phyloP scores from a whole-genome alignment of 2,329 filamentous ascomycete species.

The Ceratocystis destructans region DNA sequence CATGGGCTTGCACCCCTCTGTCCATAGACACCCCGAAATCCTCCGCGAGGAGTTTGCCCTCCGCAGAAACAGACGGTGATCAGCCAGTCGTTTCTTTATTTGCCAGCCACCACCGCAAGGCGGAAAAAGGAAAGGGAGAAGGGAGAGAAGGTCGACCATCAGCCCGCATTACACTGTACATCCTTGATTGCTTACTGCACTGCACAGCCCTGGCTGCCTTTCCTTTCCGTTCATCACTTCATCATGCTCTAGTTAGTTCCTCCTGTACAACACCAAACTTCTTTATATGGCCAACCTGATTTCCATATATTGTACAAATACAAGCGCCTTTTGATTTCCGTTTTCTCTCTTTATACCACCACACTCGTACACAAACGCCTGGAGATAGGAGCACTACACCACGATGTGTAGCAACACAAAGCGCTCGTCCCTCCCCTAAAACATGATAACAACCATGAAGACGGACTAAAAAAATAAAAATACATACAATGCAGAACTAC shows the following conservation, averaged over 20 bases:
- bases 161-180: not conserved
- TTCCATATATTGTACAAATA: slow-evolving; percentile 25
- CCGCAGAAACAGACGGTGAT: slow-evolving; percentile 12
- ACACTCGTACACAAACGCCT: not conserved
- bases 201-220: not conserved
- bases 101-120: not conserved
- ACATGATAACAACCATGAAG: not conserved
- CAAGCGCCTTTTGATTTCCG: slow-evolving; percentile 21
- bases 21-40: slow-evolving; percentile 78
- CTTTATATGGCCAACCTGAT: slow-evolving; percentile 13
- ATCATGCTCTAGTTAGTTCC: not conserved
- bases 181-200: not conserved
- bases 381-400: not conserved
- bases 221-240: not conserved
- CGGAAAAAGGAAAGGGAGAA: too few species aligned
- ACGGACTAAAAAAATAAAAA: slow-evolving; percentile 3
- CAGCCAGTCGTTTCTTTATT: not conserved
- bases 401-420: not conserved
- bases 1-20: slow-evolving; percentile 80
- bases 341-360: slow-evolving; percentile 1
- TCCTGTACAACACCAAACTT: slow-evolving; percentile 3
- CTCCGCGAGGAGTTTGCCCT: slow-evolving; percentile 34
- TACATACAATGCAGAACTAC: slow-evolving; percentile 8
- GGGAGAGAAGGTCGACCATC: not conserved
- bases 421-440: not conserved